Conservation (phyloP, 2,329 filamentous ascomycete species). For the Fusarium robinianum region DNA sequence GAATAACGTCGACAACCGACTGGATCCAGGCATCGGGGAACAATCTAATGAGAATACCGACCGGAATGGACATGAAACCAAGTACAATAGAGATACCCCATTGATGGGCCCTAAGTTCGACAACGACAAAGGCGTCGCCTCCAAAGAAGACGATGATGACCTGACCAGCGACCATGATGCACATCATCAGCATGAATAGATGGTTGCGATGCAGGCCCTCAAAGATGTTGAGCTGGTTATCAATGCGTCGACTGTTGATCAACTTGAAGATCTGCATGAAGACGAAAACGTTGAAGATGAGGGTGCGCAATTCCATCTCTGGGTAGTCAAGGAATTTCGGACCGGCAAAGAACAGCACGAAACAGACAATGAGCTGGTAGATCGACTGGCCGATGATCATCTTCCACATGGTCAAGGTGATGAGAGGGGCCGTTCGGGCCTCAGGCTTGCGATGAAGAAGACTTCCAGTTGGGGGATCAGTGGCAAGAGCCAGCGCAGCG, state of each 20-base stretch:
- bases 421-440: slow-evolving; percentile 70
- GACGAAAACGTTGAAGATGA: slow-evolving; percentile 72
- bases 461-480: slow-evolving; percentile 62
- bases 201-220: slow-evolving; percentile 59
- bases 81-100: slow-evolving; percentile 83
- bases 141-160: slow-evolving; percentile 32
- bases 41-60: slow-evolving; percentile 73
- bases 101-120: slow-evolving; percentile 64
- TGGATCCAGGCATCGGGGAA: slow-evolving; percentile 66
- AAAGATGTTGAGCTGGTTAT: slow-evolving; percentile 88
- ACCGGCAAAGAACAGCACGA: slow-evolving; percentile 65
- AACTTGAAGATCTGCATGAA: slow-evolving; percentile 76
- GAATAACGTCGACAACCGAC: slow-evolving; percentile 12
- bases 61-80: slow-evolving; percentile 73
- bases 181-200: slow-evolving; percentile 35
- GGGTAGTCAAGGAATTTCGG: slow-evolving; percentile 54
- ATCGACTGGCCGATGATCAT: slow-evolving; percentile 66
- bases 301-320: slow-evolving; percentile 52
- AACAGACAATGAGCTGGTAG: slow-evolving; percentile 62
- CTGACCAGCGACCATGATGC: slow-evolving; percentile 37
- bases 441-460: slow-evolving; percentile 59
- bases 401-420: slow-evolving; percentile 72
- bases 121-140: slow-evolving; percentile 72
- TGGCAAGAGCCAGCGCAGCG: slow-evolving; percentile 66
- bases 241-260: slow-evolving; percentile 68